These are phyloP conservation scores for Penicillium sp. DNA, from an alignment of 2,329 filamentous ascomycete genomes.

Conservation along the genomic window DNA sequence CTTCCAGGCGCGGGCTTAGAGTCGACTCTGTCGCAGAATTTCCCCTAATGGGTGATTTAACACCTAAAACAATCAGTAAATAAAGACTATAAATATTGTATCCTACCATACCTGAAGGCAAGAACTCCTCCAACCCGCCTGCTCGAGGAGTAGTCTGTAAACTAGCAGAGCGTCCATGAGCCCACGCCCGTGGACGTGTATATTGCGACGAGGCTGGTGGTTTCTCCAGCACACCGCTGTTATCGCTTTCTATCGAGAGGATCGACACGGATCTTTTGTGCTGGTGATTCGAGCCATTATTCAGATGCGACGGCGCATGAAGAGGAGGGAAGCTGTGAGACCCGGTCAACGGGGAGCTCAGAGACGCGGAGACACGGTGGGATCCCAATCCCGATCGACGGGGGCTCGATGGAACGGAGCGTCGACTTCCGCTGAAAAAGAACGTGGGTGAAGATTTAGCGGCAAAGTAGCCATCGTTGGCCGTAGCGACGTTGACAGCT, in stretches of 20 bases:
- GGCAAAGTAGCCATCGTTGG: slow-evolving; percentile 36
- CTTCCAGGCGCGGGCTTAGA: slow-evolving; percentile 31
- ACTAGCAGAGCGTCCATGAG: slow-evolving; percentile 76
- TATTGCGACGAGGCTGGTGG: slow-evolving; percentile 28
- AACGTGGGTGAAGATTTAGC: slow-evolving; percentile 32
- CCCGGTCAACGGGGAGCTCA: slow-evolving; percentile 35
- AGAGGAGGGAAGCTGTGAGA: slow-evolving; percentile 41
- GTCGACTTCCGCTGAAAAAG: slow-evolving; percentile 34
- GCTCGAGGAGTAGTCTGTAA: slow-evolving; percentile 64
- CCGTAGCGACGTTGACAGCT: slow-evolving; percentile 27
- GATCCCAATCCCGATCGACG: slow-evolving; percentile 25
- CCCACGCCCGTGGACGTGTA: slow-evolving; percentile 54
- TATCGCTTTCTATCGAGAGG: slow-evolving; percentile 65
- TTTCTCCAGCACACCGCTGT: slow-evolving; percentile 25
- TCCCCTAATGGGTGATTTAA: slow-evolving; percentile 31
- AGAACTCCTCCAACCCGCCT: slow-evolving; percentile 37
- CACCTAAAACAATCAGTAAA: slow-evolving; percentile 19
- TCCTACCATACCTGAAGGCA: slow-evolving; percentile 34
- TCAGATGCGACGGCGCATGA: slow-evolving; percentile 23
- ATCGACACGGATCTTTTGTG: slow-evolving; percentile 79
- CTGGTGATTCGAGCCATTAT: slow-evolving; percentile 38
- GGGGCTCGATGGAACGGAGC: slow-evolving; percentile 32
- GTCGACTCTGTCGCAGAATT: slow-evolving; percentile 29
- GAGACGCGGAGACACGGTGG: slow-evolving; percentile 38
- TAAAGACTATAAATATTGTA: background rate